Base-by-base conservation (phyloP, 352 stramenopile genomes). In the Phytophthora melonis region DNA sequence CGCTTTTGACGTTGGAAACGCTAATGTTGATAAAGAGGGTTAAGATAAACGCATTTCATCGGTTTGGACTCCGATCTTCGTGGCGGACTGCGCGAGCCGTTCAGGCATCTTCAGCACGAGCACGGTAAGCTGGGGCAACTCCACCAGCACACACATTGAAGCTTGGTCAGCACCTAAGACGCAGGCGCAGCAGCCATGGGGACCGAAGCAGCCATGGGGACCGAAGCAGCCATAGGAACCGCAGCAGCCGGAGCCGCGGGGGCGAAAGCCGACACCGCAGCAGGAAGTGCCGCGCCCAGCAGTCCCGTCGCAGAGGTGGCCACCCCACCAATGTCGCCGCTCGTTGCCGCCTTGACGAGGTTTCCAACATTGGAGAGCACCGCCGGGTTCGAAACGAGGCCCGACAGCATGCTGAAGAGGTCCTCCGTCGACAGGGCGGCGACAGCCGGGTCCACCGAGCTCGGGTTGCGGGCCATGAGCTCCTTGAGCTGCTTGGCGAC, bases 401-500 rank as follows among this genome's bases (percentile, higher is more conserved):
- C 34, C 8, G 34, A 34, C 5, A 77, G 19, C 3, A 77, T 13
- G 41, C 47, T 45, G 23, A 66, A 49, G 18, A 77, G 49, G 36
- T 70, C 55, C 16, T 70, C 43, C 0, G 32, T 66, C 19, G 43
- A 66, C 53, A 73, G 52, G 3, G 27, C 21, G 11, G 30, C 36
- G 16, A 54, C n/a, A 14, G 45, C 45, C 45, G 45, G 45, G 23
- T 52, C 45, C 45, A 53, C 21, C 0, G 36, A 19, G 36, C 43
- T 16, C 32, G 34, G 21, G 39, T 47, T 34, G 10, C 7, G 25
- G 23, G 19, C 5, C 54, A 67, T 18, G 53, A 74, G 66, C 2
- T 55, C 19, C n/a, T 74, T 59, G 32, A 74, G 63, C 11, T n/a
- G 43, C 6, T 72, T 4, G 0, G 68, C 68, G 23, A 75, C 49